A percentile compares a stretch with the other conserved stretches of the same genome.
Conservation (phyloP, 805 yeast genomes). For the Candida manassasensis region DNA sequence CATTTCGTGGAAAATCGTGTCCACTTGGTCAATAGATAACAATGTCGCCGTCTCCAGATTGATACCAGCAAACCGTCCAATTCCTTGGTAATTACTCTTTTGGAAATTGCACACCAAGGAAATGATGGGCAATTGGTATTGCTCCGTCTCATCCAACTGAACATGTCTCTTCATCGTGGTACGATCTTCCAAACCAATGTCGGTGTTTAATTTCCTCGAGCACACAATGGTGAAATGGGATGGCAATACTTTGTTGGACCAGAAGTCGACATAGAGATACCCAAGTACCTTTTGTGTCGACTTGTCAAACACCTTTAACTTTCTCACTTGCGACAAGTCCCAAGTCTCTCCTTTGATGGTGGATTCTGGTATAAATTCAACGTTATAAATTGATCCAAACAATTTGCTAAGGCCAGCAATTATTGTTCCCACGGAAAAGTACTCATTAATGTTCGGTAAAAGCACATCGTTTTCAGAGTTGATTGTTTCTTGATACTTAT, state of each 20-base stretch:
- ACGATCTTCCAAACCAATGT: conserved; percentile 27
- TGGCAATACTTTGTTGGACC: conserved; percentile 75
- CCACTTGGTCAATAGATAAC: conserved; percentile 72
- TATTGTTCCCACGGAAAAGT: conserved; percentile 81
- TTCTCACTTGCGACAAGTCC: conserved; percentile 74
- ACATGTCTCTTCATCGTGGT: conserved; percentile 20
- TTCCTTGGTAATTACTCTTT: conserved; percentile 23
- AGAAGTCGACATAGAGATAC: conserved; percentile 80
- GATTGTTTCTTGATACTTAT: conserved; percentile 15
- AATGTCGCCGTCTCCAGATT: conserved; percentile 42
- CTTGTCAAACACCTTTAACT: conserved; percentile 63
- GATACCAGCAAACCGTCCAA: conserved; percentile 24
- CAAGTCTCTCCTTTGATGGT: conserved; percentile 76
- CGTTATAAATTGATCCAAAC: conserved; percentile 69
- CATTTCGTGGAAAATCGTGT: conserved; percentile 96
- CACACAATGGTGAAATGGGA: conserved; percentile 96
- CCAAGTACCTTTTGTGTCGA: conserved; percentile 61
- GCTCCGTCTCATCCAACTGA: conserved; percentile 40
- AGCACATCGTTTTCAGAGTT: conserved; percentile 30
- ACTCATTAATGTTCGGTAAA: conserved; percentile 51
- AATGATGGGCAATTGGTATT: conserved; percentile 82
- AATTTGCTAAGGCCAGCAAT: conserved; percentile 75
- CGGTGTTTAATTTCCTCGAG: conserved; percentile 69
- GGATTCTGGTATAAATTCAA: conserved; percentile 63
- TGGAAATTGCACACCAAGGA: conserved; percentile 83